A percentile compares a stretch with the other conserved stretches of the same genome.
phyloP scores from a whole-genome alignment of 108 stramenopile species.

The Conticribra weissflogii region DNA sequence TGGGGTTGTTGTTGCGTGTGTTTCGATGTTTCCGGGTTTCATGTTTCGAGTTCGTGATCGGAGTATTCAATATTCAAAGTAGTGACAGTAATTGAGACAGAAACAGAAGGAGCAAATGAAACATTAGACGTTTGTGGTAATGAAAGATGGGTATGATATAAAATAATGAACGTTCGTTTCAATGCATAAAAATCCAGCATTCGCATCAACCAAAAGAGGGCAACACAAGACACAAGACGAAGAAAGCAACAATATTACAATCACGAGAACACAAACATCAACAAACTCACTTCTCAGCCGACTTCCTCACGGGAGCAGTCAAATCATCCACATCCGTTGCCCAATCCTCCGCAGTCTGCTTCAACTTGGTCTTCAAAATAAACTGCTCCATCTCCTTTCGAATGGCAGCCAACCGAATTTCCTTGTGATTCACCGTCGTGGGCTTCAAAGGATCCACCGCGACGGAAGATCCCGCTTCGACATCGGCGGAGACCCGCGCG shows the following conservation, averaged over 20 bases:
- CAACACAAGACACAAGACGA: too few species aligned
- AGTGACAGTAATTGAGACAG: too few species aligned
- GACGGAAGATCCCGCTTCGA: constrained; percentile 41
- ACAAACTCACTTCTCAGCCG: constrained; percentile 74
- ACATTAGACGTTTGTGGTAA: neutral
- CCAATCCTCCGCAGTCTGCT: constrained; percentile 82
- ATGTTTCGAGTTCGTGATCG: too few species aligned
- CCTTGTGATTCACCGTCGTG: constrained; percentile 69
- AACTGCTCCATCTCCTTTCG: constrained; percentile 84
- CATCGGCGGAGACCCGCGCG: constrained; percentile 52
- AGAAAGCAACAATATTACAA: constrained; percentile 5
- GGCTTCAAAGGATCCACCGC: constrained; percentile 35
- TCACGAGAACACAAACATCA: neutral
- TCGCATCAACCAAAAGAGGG: too few species aligned
- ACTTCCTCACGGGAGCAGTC: constrained; percentile 63
- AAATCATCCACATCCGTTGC: constrained; percentile 77
- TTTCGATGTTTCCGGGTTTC: too few species aligned
- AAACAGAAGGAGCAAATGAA: neutral
- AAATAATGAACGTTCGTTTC: too few species aligned
- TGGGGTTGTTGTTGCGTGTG: too few species aligned
- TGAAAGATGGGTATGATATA: too few species aligned
- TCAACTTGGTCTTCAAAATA: constrained; percentile 71
- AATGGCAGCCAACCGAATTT: constrained; percentile 82
- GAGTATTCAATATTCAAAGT: too few species aligned
- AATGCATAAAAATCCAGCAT: too few species aligned